Evolutionary conservation across 257 asterid species (phyloP).

Genomic region (Leptodermis oblonga): DNA sequence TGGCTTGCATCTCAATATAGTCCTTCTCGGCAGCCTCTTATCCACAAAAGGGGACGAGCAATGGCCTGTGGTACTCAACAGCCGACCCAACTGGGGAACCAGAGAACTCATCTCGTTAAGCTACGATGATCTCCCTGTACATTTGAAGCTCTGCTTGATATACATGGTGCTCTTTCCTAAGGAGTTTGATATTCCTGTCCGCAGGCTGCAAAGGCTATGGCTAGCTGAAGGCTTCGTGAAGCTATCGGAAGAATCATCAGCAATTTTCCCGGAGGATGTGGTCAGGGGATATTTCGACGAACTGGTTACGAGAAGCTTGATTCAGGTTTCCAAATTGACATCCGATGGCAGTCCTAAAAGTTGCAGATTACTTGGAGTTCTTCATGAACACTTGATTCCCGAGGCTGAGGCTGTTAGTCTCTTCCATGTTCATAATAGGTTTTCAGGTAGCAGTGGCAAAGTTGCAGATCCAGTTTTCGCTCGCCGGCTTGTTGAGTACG

Average conservation of each 20-base stretch:
- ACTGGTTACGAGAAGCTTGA: constrained; percentile 26
- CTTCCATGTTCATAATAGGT: constrained; percentile 25
- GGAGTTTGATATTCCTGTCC: constrained; percentile 33
- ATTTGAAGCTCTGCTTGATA: constrained; percentile 25
- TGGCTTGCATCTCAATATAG: constrained; percentile 20
- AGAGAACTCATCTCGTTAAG: constrained; percentile 20
- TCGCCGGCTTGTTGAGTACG: constrained; percentile 32
- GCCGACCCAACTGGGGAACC: not conserved
- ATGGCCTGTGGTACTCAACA: not conserved
- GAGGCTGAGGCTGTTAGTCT: constrained; percentile 23
- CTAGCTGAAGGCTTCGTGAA: constrained; percentile 35
- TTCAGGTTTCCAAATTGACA: constrained; percentile 32
- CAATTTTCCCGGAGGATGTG: constrained; percentile 17
- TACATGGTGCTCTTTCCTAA: constrained; percentile 35
- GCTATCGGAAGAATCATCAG: not conserved
- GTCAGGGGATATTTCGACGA: constrained; percentile 21
- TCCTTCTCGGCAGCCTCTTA: constrained; percentile 37
- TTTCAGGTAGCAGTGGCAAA: not conserved
- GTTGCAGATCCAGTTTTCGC: not conserved
- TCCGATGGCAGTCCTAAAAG: constrained; percentile 33
- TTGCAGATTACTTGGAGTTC: constrained; percentile 30
- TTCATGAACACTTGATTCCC: constrained; percentile 21
- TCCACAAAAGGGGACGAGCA: not conserved
- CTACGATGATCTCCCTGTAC: constrained; percentile 19
- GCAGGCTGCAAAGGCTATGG: constrained; percentile 37